These are phyloP conservation scores for Haberlea rhodopensis DNA, from an alignment of 257 asterid species.

Conservation along the genomic window DNA sequence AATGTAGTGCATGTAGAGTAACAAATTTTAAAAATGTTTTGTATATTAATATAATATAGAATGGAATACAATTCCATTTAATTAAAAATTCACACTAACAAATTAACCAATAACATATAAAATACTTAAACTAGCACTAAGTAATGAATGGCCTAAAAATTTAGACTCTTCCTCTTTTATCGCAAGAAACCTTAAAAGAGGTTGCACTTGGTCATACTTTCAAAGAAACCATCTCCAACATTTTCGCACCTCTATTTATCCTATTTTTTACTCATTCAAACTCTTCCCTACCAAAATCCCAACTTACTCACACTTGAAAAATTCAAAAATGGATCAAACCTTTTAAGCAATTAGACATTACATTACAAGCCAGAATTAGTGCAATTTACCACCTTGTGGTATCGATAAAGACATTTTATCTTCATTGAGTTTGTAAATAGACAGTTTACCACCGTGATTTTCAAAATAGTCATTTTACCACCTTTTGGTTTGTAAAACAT, in stretches of 20 bases:
- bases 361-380: too few relatives aligned
- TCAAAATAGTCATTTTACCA: too few relatives aligned
- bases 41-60: too few relatives aligned
- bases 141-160: slow-evolving; percentile 31
- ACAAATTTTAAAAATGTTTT: too few relatives aligned
- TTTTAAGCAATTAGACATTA: not conserved
- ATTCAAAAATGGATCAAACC: slow-evolving; percentile 16
- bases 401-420: too few relatives aligned
- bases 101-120: not conserved
- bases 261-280: slow-evolving; percentile 50
- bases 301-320: slow-evolving; percentile 26
- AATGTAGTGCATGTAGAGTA: too few relatives aligned
- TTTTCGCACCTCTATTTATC: slow-evolving; percentile 36
- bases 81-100: not conserved
- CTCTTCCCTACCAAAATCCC: slow-evolving; percentile 22
- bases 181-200: slow-evolving; percentile 23
- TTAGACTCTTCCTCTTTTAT: slow-evolving; percentile 25
- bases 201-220: slow-evolving; percentile 31
- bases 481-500: too few relatives aligned
- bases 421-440: too few relatives aligned
- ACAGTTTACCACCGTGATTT: too few relatives aligned
- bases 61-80: too few relatives aligned
- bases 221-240: slow-evolving; percentile 38
- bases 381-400: too few relatives aligned
- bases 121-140: slow-evolving; percentile 8